phyloP scores from a whole-genome alignment of 2,329 filamentous ascomycete species.

The Elsinoe ampelina region DNA sequence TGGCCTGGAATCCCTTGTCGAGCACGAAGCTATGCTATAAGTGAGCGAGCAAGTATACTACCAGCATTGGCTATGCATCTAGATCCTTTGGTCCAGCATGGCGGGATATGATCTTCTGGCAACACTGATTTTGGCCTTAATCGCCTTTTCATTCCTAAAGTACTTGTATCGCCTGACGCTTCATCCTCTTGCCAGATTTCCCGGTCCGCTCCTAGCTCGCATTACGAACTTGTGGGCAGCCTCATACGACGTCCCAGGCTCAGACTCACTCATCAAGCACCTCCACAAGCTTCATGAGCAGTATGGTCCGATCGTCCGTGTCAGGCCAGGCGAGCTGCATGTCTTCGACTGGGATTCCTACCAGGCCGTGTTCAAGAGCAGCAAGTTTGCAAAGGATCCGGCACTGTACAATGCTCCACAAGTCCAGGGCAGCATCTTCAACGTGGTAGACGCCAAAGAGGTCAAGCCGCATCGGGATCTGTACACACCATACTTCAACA shows the following conservation, averaged over 20 bases:
- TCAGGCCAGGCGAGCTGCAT: neutral
- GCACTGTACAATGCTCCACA: neutral
- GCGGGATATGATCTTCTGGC: neutral
- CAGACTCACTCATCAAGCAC: neutral
- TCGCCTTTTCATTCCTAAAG: neutral
- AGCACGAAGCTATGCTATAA: neutral
- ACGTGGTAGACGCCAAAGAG: neutral
- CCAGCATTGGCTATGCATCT: too few species aligned
- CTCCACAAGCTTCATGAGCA: neutral
- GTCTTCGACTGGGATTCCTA: neutral
- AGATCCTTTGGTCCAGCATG: neutral
- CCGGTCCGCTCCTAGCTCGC: conserved; percentile 15
- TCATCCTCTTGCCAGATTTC: conserved; percentile 15
- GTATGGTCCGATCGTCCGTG: neutral
- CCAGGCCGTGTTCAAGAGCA: neutral
- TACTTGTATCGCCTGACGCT: conserved; percentile 9
- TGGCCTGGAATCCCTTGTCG: neutral
- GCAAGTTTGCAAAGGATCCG: neutral
- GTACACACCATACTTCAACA: neutral
- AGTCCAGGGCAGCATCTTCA: neutral
- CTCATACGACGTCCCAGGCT: neutral
- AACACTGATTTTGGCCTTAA: neutral
- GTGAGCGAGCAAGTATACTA: too few species aligned
- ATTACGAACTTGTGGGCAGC: neutral
- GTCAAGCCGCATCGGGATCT: neutral